Evolutionary conservation across 2,329 filamentous ascomycete genomes (phyloP), one percentile per base, ranked within the genome.

Genomic region (Ophiosphaerella korrae): DNA sequence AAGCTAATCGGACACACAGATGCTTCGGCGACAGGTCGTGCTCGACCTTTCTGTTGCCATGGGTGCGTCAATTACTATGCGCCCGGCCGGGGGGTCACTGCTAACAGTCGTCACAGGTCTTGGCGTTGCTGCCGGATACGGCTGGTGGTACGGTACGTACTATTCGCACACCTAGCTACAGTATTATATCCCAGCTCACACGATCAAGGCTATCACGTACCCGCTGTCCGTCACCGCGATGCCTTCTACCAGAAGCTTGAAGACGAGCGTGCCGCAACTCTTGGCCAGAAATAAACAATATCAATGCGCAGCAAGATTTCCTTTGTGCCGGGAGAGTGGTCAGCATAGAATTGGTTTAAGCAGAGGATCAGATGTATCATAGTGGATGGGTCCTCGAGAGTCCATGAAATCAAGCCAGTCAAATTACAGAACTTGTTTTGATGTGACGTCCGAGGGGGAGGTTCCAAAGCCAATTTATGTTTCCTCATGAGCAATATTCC

Each of bases 31-130:
- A 72, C 80, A 79, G 70, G 77, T 88, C 53, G 84, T 88, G 64
- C 79, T 88, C 64, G 85, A 88, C 75, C 77, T 88, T 66, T 84
- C 82, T 67, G 83, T 86, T 70, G 83, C 84, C 60, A 76, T 85
- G 68, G 86, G 85, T 86, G 78, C 74, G 84, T 79, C 47, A 3
- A 11, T 16, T 29, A 11, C 14, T 29, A 29, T 29, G 26, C 26
- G 11, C 26, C 8, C 26, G 7, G 7, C 11, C 8, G 26, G 11
- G 11, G 8, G 11, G 7, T 3, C 3, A 7, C 7, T 34, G 48
- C 66, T 72, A 57, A 72, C 60, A 42, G 33, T 51, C 46, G 39
- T 41, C 36, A 41, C 60, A 86, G 84, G 84, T 74, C 82, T 87
- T 71, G 84, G 84, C 66, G 79, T 81, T 60, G 77, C 83, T 62